phyloP scores from a whole-genome alignment of 129 eudicot genomes.

The Flaveria brownii region DNA sequence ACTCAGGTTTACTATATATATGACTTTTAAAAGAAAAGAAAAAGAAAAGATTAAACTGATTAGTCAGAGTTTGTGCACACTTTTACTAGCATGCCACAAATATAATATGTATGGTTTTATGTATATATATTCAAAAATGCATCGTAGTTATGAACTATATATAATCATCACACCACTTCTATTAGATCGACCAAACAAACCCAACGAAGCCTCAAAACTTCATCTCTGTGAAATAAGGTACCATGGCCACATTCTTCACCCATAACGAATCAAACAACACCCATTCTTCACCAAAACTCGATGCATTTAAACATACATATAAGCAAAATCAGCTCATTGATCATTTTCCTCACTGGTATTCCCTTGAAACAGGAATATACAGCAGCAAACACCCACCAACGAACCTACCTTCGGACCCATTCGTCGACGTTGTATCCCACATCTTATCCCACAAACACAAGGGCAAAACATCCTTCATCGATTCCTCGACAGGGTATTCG shows the following conservation, averaged over 20 bases:
- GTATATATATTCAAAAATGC: background rate
- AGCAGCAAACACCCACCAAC: slow-evolving; percentile 46
- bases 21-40: too few species aligned
- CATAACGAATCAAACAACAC: background rate
- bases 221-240: background rate
- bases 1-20: too few species aligned
- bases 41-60: too few species aligned
- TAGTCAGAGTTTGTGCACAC: background rate
- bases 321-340: background rate
- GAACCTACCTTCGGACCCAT: slow-evolving; percentile 54
- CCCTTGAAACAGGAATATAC: slow-evolving; percentile 63
- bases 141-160: background rate
- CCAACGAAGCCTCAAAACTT: background rate
- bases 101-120: background rate
- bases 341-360: slow-evolving; percentile 46
- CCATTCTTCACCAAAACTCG: background rate
- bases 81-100: background rate
- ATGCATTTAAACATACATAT: background rate
- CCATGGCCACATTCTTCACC: background rate
- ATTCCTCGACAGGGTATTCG: slow-evolving; percentile 54
- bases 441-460: slow-evolving; percentile 59
- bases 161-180: background rate
- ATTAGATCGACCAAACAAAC: background rate
- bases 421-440: slow-evolving; percentile 57
- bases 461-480: slow-evolving; percentile 58